Percentiles rank a stretch among this genome's conserved stretches.
Conservation (phyloP, 345 rosid species). For the Reutealis trisperma region DNA sequence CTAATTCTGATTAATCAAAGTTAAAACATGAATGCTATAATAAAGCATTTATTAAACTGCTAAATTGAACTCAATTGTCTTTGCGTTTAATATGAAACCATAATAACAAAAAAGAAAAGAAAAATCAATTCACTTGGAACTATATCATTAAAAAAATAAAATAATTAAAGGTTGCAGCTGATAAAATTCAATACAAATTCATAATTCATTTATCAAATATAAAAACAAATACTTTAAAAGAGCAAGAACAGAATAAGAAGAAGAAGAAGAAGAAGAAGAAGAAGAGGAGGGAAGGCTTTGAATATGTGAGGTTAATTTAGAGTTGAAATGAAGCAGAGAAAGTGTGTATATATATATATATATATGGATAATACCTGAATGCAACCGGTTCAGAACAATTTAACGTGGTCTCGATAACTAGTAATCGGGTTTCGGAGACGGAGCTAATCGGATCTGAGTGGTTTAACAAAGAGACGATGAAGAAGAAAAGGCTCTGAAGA, state of each 20-base stretch:
- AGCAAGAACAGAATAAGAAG: too few relatives aligned
- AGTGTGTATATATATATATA: too few relatives aligned
- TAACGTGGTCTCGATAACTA: background rate
- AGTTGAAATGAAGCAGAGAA: background rate
- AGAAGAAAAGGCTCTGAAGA: background rate
- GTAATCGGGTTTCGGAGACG: background rate
- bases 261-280: background rate
- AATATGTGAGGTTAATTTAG: too few relatives aligned
- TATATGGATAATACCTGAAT: background rate
- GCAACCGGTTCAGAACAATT: background rate
- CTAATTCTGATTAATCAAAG: background rate
- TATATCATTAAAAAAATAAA: too few relatives aligned
- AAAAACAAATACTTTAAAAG: too few relatives aligned
- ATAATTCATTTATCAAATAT: too few relatives aligned
- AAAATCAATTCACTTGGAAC: too few relatives aligned
- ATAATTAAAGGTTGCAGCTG: too few relatives aligned
- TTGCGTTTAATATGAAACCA: background rate
- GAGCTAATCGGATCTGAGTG: slow-evolving; percentile 20
- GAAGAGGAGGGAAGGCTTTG: too few relatives aligned
- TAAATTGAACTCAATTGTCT: background rate
- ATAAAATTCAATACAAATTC: background rate
- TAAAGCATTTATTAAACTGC: background rate
- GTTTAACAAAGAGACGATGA: background rate
- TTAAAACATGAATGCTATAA: background rate
- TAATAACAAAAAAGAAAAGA: background rate